Percentiles rank a stretch among this genome's conserved stretches.
Conservation (phyloP, 345 rosid genomes). For the Eucalyptus shirleyi region DNA sequence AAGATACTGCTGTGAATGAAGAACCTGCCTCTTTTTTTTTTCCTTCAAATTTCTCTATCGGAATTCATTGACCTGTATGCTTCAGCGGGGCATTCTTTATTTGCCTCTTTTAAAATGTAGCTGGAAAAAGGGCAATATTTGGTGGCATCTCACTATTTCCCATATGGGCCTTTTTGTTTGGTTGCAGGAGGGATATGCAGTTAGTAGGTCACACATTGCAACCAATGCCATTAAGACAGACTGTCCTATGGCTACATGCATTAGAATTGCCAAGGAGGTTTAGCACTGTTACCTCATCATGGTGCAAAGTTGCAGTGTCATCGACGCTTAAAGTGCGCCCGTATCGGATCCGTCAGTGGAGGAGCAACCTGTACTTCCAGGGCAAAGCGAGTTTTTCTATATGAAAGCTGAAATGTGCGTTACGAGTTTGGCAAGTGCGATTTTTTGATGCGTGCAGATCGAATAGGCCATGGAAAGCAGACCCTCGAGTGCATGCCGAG, state of each 20-base stretch:
- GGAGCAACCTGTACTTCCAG: neutral
- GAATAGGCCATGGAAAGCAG: neutral
- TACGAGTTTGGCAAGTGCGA: neutral
- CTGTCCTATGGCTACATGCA: conserved; percentile 50
- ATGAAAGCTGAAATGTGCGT: neutral
- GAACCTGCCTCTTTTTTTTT: neutral
- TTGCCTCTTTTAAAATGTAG: neutral
- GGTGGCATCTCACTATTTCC: neutral
- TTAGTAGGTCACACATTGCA: conserved; percentile 65
- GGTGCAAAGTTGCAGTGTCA: neutral
- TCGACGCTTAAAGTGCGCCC: neutral
- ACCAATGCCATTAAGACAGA: conserved; percentile 64
- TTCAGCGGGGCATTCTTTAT: neutral
- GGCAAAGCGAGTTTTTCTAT: neutral
- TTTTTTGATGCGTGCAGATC: neutral
- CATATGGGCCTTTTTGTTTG: neutral
- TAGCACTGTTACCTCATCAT: neutral
- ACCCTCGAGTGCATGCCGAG: neutral
- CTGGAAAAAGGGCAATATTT: neutral
- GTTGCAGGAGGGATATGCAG: conserved; percentile 73
- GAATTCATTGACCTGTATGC: neutral
- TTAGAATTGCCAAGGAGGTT: conserved; percentile 37
- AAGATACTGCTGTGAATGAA: neutral
- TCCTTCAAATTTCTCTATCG: neutral
- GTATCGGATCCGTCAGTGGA: neutral